Evolutionary conservation across 805 yeast genomes (phyloP), one percentile per base, ranked within the genome.

Genomic region (Cyberlindnera misumaiensis): DNA sequence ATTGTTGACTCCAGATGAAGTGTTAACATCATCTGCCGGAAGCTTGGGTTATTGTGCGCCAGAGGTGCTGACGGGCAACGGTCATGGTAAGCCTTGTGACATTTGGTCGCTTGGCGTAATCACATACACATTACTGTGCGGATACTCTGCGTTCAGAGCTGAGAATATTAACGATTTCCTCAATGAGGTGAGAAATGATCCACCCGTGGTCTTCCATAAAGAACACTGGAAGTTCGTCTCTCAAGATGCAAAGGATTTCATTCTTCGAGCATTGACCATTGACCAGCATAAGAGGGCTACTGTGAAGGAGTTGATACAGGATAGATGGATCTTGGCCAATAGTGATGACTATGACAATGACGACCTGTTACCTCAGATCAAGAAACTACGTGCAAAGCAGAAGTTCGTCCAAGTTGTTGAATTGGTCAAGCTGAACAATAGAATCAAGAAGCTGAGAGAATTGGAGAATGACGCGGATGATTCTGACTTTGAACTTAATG

Each of bases 1-100:
- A 50, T 64, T 90, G 46, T 67, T 70, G 42, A 59, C 68, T 11
- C 70, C 76, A 4, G 73, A 77, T 48, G 86, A 83, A 40, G 64
- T 75, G 43, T 66, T 86, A 42, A 77, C 71, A 25, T 67, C 81
- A 16, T 80, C 84, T 30, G 95, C 96, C 1, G 97, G 97, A 1
- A 84, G 96, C 1, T 80, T 86, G 61, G 97, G 98, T 2, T 90
- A 90, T 59, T 96, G 95, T 26, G 97, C 97, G 0, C 98, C 98
- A 0, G 98, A 90, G 56, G 88, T 90, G 7, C 71, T 90, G 28
- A 63, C 78, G 30, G 79, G 83, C 12, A 67, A 70, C 29, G 97
- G 96, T 8, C 97, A 90, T 62, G 95, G 96, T 29, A 86, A 84
- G 53, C 90, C 96, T 1, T 90, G 96, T 63, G 98, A 90, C 59